Percentiles rank a stretch among this genome's conserved stretches.
Evolutionary conservation across 1,284 basidiomycete species (phyloP).

Genomic region (Ceratobasidium sp.): DNA sequence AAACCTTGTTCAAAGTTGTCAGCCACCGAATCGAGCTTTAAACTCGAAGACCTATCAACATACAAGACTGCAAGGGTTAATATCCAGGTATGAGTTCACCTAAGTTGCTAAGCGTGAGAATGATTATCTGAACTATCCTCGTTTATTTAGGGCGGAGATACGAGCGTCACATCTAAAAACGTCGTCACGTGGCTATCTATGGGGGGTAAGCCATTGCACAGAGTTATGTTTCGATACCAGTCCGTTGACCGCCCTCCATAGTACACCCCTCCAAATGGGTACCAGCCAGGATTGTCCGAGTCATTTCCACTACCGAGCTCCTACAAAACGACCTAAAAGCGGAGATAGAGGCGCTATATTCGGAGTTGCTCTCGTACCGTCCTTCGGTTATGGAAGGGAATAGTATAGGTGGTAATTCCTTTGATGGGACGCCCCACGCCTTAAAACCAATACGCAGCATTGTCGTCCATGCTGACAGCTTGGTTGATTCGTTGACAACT

Average conservation of each 20-base stretch:
- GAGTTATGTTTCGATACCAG: not conserved
- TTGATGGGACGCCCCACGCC: conserved; percentile 6
- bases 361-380: conserved; percentile 2
- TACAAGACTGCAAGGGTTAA: conserved; percentile 5
- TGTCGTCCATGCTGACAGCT: not conserved
- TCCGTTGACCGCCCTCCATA: not conserved
- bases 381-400: not conserved
- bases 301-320: conserved; percentile 4
- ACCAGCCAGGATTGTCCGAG: conserved; percentile 32
- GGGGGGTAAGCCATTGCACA: not conserved
- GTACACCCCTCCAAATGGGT: conserved; percentile 20
- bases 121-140: not conserved
- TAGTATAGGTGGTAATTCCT: not conserved
- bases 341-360: not conserved
- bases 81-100: not conserved
- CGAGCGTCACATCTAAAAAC: not conserved
- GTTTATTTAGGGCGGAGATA: not conserved
- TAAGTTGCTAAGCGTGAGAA: too few species aligned
- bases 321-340: conserved; percentile 1
- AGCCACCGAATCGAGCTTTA: not conserved
- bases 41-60: not conserved
- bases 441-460: conserved; percentile 23
- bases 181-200: not conserved
- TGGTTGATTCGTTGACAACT: not conserved
- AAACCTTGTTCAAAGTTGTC: not conserved